Base-by-base conservation (phyloP, 163 green algal genomes). In the Coccomyxa subellipsoidea region DNA sequence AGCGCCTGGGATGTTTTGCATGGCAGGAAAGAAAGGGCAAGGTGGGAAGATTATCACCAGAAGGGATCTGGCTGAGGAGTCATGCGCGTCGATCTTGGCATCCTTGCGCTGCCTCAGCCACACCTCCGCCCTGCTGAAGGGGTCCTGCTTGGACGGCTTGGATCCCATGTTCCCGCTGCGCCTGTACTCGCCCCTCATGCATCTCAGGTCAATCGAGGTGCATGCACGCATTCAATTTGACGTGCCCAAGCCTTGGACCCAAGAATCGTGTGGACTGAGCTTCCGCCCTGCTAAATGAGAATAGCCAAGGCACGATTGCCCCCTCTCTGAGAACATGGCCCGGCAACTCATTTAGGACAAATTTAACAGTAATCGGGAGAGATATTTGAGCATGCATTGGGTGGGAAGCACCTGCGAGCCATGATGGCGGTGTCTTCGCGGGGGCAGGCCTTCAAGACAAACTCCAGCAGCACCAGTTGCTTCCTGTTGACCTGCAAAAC, bases 401-500 rank as follows among this genome's bases (percentile, higher is more conserved):
- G 47, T 27, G 23, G 69, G 29, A 66, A n/a, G 0, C 40, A 73
- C 32, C 77, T 81, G 77, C 31, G 32, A n/a, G 15, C 40, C 32
- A 75, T 75, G 40, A 81, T 75, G 31, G 40, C 32, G 12, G 27
- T 69, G 32, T 72, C 32, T n/a, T 91, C 87, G 0, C 87, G 73
- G 36, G 85, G 54, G 79, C 87, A 91, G 9, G n/a, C 36, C 81
- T 88, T 88, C 75, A 88, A 82, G 76, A 90, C 80, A 39, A 85
- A 90, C 77, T 87, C 85, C 25, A 87, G 70, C 12, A 89, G 83
- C 18, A 83, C 80, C 39, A 90, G 38, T 77, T 86, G 83, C 12
- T 78, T 47, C 54, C 80, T 73, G 25, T 69, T 59, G 18, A 84
- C 81, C 71, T 84, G 80, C 27, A n/a, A 18, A 73, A 23, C 21